Evolutionary conservation across 2,329 filamentous ascomycete species (phyloP).

Genomic region (Orbilia brochopaga): DNA sequence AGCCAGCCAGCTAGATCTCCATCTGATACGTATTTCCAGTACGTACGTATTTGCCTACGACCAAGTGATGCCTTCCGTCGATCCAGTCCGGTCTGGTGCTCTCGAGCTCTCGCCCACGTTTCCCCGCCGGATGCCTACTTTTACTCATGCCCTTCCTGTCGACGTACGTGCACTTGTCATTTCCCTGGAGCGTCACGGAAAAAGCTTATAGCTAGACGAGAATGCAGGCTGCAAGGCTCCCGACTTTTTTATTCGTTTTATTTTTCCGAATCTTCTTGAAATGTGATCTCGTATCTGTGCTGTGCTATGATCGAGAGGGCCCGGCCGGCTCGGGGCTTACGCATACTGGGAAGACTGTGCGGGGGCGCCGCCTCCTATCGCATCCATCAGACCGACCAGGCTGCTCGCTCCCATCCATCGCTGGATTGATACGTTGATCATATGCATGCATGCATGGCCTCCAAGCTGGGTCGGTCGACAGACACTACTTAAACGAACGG

Average conservation of each 20-base stretch:
- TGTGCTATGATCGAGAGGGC: too few relatives aligned
- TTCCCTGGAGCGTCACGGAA: conserved; percentile 18
- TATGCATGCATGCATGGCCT: conserved; percentile 37
- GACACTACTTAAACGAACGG: conserved; percentile 23
- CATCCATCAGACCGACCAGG: conserved; percentile 12
- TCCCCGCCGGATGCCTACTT: conserved; percentile 48
- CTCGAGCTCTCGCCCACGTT: conserved; percentile 33
- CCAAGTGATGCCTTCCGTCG: conserved; percentile 39
- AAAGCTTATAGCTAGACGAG: conserved; percentile 34
- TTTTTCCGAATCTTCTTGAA: conserved; percentile 29
- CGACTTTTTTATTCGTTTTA: too few relatives aligned
- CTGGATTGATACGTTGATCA: conserved; percentile 40
- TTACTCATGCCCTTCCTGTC: conserved; percentile 51
- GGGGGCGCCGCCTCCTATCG: conserved; percentile 34
- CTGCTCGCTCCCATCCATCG: conserved; percentile 19
- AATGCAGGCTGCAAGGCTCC: conserved; percentile 43
- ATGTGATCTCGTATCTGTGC: conserved; percentile 50
- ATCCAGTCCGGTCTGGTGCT: conserved; percentile 17
- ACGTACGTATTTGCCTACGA: conserved; percentile 15
- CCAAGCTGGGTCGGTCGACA: conserved; percentile 13
- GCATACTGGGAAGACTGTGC: conserved; percentile 36
- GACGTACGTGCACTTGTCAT: conserved; percentile 8
- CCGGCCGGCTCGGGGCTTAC: background rate
- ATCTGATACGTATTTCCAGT: background rate
- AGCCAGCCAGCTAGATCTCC: background rate